Conservation (phyloP, 345 rosid species). For the Excoecaria cochinchinensis region DNA sequence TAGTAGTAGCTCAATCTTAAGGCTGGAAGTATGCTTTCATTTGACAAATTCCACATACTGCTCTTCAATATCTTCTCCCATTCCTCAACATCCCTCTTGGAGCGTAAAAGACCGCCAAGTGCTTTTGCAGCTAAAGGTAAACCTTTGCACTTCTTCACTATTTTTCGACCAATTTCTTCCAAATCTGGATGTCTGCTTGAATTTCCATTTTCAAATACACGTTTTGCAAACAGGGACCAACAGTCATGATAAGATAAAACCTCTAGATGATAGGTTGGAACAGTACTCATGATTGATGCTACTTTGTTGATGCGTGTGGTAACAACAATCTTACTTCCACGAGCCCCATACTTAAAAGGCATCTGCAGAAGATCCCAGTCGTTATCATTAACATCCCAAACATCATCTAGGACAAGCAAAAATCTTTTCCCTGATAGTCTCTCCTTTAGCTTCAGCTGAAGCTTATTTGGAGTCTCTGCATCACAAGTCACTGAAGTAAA, state of each 20-base stretch:
- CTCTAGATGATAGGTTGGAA: neutral
- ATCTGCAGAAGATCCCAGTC: slow-evolving; percentile 1
- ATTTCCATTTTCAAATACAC: slow-evolving; percentile 2
- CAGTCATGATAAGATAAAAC: neutral
- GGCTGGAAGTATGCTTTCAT: slow-evolving; percentile 7
- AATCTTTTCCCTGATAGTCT: neutral
- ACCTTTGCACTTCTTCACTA: slow-evolving; percentile 12
- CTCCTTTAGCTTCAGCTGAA: neutral
- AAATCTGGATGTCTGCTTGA: neutral
- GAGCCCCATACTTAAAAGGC: neutral
- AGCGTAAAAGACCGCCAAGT: slow-evolving; percentile 10
- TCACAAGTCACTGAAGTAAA: too few relatives aligned
- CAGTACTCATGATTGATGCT: neutral
- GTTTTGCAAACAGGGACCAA: slow-evolving; percentile 17
- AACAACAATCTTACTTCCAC: slow-evolving; percentile 10
- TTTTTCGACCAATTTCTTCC: slow-evolving; percentile 17
- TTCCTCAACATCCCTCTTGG: neutral
- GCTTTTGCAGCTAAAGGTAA: slow-evolving; percentile 18
- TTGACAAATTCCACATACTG: neutral
- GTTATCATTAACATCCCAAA: slow-evolving; percentile 3
- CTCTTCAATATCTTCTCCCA: slow-evolving; percentile 18
- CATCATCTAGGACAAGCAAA: slow-evolving; percentile 20
- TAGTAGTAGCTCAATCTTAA: slow-evolving; percentile 19
- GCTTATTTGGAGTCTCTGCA: neutral
- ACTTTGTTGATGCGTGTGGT: neutral